A percentile compares a stretch with the other conserved stretches of the same genome.
These are phyloP conservation scores for Primulina tabacum DNA, from an alignment of 257 asterid genomes.

Conservation along the genomic window DNA sequence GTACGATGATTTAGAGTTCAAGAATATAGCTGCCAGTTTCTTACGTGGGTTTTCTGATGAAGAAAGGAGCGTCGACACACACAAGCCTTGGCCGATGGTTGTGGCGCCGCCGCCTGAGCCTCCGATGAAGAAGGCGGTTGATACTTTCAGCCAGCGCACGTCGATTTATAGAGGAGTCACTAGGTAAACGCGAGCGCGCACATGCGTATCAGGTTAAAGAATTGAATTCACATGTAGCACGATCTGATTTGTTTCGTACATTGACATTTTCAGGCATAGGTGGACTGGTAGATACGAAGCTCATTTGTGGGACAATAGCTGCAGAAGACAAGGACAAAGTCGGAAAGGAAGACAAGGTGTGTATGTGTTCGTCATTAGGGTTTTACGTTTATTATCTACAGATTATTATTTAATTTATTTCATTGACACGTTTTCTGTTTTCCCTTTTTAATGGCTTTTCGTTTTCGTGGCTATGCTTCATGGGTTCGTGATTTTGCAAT, in stretches of 20 bases:
- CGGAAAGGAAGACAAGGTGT: constrained; percentile 95
- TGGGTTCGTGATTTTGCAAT: constrained; percentile 37
- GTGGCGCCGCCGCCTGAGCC: constrained; percentile 35
- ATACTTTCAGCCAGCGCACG: constrained; percentile 80
- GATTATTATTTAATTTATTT: not conserved
- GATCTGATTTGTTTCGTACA: not conserved
- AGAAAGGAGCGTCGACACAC: constrained; percentile 17
- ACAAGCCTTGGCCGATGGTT: constrained; percentile 29
- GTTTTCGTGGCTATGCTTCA: constrained; percentile 38
- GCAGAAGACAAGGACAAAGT: constrained; percentile 94
- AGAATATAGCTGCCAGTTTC: constrained; percentile 54
- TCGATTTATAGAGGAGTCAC: constrained; percentile 79
- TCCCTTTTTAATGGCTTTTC: constrained; percentile 31
- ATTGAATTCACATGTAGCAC: no score
- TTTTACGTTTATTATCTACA: not conserved
- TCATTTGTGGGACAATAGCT: constrained; percentile 86
- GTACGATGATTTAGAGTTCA: constrained; percentile 63
- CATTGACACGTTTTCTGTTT: no score
- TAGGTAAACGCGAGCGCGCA: constrained; percentile 33
- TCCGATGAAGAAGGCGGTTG: constrained; percentile 57
- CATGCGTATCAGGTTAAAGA: no score
- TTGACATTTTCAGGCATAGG: constrained; percentile 45
- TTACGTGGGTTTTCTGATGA: constrained; percentile 46
- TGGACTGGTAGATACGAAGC: constrained; percentile 95
- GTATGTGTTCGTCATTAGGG: constrained; percentile 26